Percentiles rank a stretch among this genome's conserved stretches.
Conservation (phyloP, 2,329 filamentous ascomycete genomes). For the Penicillium corylophilum region DNA sequence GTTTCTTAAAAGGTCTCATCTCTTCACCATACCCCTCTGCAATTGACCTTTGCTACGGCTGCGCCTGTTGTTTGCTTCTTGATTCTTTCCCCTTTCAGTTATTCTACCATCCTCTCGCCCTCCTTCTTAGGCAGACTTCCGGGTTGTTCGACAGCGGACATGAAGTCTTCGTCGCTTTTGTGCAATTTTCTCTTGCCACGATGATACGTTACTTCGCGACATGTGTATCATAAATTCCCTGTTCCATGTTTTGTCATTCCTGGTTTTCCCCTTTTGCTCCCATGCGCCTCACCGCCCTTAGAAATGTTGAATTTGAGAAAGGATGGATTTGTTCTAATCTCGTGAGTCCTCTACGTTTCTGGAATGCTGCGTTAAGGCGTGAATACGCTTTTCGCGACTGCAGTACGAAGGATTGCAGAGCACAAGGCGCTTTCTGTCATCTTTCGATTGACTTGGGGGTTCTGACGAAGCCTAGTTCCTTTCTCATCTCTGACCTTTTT, state of each 20-base stretch:
- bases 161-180: slow-evolving; percentile 4
- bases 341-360: slow-evolving; percentile 7
- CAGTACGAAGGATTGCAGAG: slow-evolving; percentile 14
- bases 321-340: not conserved
- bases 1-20: slow-evolving; percentile 25
- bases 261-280: not conserved
- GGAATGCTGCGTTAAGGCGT: slow-evolving; percentile 9
- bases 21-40: not conserved
- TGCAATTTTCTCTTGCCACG: slow-evolving; percentile 14
- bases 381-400: slow-evolving; percentile 17
- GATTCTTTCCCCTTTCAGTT: not conserved
- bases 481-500: slow-evolving; percentile 2
- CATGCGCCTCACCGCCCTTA: not conserved
- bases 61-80: not conserved
- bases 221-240: slow-evolving; percentile 32
- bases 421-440: slow-evolving; percentile 20
- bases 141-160: not conserved
- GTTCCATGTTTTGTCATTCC: slow-evolving; percentile 9
- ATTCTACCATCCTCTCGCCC: not conserved
- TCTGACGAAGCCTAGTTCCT: slow-evolving; percentile 9
- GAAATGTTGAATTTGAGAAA: not conserved
- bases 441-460: slow-evolving; percentile 18
- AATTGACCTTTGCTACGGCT: not conserved
- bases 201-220: slow-evolving; percentile 21
- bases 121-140: not conserved